Evolutionary conservation across 495 filamentous ascomycete genomes (phyloP), one percentile per base, ranked within the genome.

Genomic region (Penicillium macrosclerotiorum): DNA sequence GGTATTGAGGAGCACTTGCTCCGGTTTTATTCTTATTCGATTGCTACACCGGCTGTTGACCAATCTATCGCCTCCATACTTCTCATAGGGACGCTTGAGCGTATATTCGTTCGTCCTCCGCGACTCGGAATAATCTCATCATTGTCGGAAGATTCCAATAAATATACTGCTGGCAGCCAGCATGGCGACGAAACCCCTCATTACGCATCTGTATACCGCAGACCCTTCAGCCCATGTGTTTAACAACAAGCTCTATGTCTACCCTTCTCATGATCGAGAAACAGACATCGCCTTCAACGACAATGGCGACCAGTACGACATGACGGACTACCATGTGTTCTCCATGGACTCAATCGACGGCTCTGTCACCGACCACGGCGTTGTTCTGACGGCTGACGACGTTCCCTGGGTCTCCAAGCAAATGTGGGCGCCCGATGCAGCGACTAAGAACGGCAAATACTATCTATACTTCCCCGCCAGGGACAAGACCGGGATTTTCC

Each of bases 251-350:
- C 61, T 73, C 51, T 79, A 77, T 68, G 69, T 79, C 37, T 79
- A 72, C 57, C 71, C 75, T 20, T 75, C 73, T 0, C 61, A 75
- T 26, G 76, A 74, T 35, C 60, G 60, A 18, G 52, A 65, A 36
- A 74, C 72, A 14, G 61, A 62, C 24, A 64, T 75, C 38, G 52
- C 65, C 37, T 84, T 84, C 54, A 87, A 88, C 73, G 85, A 89
- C 73, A 85, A 85, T 73, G 85, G 85, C 64, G 85, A 88, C 69
- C 85, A 89, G 64, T 89, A 88, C 63, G 85, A 84, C 71, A 89
- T 89, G 85, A 67, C 60, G 9, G 72, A 74, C 51, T 69, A 77
- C 52, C 72, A 79, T 48, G 75, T 77, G 45, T 73, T 76, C 56
- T 77, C 73, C 1, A 68, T 74, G 49, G 51, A 64, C 25, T 60